A percentile compares a stretch with the other conserved stretches of the same genome.
These are phyloP conservation scores for Aspergillus panamensis DNA, from an alignment of 495 filamentous ascomycete species.

Conservation along the genomic window DNA sequence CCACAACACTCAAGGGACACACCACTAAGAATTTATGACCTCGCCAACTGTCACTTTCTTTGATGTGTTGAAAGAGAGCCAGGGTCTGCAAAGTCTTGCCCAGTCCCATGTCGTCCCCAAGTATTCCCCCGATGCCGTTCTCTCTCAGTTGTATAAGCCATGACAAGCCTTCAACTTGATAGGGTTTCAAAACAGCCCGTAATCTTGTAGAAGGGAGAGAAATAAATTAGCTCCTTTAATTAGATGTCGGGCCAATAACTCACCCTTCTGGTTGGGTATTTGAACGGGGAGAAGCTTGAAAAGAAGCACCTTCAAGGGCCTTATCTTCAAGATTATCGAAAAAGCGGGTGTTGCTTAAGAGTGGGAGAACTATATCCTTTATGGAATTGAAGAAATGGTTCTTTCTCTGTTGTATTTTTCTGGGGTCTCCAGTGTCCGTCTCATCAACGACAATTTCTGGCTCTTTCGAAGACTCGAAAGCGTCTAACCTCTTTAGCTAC, in stretches of 20 bases:
- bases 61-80: constrained; percentile 52
- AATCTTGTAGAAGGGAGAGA: background rate
- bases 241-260: background rate
- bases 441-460: no score
- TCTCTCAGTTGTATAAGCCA: constrained; percentile 57
- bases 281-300: background rate
- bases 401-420: no score
- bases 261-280: constrained; percentile 39
- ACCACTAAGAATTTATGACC: constrained; percentile 52
- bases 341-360: no score
- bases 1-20: constrained; percentile 57
- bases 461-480: no score
- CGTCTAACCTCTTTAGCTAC: no score
- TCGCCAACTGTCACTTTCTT: constrained; percentile 28
- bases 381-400: no score
- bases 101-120: constrained; percentile 64
- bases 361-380: no score
- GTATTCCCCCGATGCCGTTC: constrained; percentile 56
- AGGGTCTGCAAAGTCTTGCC: constrained; percentile 61
- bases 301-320: no score
- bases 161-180: constrained; percentile 60
- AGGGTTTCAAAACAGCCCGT: constrained; percentile 57
- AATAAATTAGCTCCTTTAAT: background rate
- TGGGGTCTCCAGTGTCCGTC: no score
- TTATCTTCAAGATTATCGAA: no score